These are phyloP conservation scores for Hydnum rufescens DNA, from an alignment of 768 basidiomycete species.

Conservation along the genomic window DNA sequence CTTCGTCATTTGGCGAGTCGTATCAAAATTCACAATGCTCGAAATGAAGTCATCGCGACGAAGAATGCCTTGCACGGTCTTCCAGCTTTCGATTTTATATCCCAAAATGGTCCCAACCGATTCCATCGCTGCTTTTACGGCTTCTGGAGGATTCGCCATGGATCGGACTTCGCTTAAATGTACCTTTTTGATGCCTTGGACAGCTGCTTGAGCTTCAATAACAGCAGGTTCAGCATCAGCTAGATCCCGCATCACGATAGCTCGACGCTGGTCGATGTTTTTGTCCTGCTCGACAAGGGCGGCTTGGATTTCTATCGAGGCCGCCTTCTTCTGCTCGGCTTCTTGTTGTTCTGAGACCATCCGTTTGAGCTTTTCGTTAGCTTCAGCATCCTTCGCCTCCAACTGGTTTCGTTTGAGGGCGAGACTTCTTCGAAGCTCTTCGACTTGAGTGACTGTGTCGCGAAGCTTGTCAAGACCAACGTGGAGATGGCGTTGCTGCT, in stretches of 20 bases:
- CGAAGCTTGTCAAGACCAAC: constrained; percentile 93
- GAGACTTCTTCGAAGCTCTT: constrained; percentile 85
- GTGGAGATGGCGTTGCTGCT: constrained; percentile 95
- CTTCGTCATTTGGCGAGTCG: constrained; percentile 75
- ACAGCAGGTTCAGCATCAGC: constrained; percentile 98
- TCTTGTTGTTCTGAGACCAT: constrained; percentile 99
- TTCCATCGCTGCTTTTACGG: constrained; percentile 96
- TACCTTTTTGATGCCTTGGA: constrained; percentile 87
- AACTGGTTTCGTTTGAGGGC: constrained; percentile 86
- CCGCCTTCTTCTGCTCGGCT: constrained; percentile 93
- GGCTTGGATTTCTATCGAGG: constrained; percentile 89
- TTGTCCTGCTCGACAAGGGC: constrained; percentile 83
- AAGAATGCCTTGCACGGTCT: constrained; percentile 85
- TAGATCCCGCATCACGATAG: constrained; percentile 83
- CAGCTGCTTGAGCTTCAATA: constrained; percentile 84
- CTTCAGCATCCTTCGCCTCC: constrained; percentile 82
- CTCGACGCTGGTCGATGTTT: constrained; percentile 68
- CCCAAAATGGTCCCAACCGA: constrained; percentile 93
- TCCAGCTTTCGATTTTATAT: constrained; percentile 94
- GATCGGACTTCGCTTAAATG: constrained; percentile 92
- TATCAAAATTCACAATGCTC: constrained; percentile 90
- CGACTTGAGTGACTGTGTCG: constrained; percentile 91
- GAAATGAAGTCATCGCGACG: constrained; percentile 94
- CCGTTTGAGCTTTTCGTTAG: constrained; percentile 89
- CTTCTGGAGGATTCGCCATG: constrained; percentile 97